Evolutionary conservation across 2,329 filamentous ascomycete species (phyloP).

Genomic region (Monosporascus ibericus): DNA sequence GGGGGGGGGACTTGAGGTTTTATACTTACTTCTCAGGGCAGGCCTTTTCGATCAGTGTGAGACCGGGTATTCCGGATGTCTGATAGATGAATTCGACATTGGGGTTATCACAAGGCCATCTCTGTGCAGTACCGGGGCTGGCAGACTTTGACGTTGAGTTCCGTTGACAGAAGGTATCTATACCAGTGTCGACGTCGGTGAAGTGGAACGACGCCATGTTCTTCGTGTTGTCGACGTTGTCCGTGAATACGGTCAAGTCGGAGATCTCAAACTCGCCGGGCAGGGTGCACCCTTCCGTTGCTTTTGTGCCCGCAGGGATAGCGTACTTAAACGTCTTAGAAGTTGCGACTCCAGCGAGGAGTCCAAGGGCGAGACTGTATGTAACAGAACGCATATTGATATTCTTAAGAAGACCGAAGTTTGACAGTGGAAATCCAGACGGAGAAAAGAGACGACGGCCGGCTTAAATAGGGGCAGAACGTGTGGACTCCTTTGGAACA

Average conservation of each 20-base stretch:
- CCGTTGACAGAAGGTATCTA: slow-evolving; percentile 19
- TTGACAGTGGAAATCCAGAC: not conserved
- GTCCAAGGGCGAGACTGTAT: slow-evolving; percentile 10
- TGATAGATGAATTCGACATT: slow-evolving; percentile 25
- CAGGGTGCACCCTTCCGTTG: slow-evolving; percentile 14
- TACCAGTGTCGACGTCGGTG: slow-evolving; percentile 18
- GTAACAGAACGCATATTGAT: slow-evolving; percentile 12
- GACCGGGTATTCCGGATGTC: slow-evolving; percentile 16
- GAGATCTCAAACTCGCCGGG: slow-evolving; percentile 20
- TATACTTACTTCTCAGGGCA: slow-evolving; percentile 21
- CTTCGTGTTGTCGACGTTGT: slow-evolving; percentile 11
- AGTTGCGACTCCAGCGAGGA: slow-evolving; percentile 15
- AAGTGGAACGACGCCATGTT: slow-evolving; percentile 19
- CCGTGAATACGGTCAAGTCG: slow-evolving; percentile 18
- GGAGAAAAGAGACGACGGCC: no score
- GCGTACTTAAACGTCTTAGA: slow-evolving; percentile 20
- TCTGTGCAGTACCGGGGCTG: slow-evolving; percentile 13
- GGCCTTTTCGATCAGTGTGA: slow-evolving; percentile 21
- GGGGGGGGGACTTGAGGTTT: slow-evolving; percentile 12
- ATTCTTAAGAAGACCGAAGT: not conserved
- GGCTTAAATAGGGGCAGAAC: no score
- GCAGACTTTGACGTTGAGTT: slow-evolving; percentile 19
- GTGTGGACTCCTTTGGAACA: no score
- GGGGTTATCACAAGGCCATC: slow-evolving; percentile 19
- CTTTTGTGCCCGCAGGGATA: slow-evolving; percentile 15